Evolutionary conservation across 108 stramenopile genomes (phyloP).

Genomic region (Tribonema minus): DNA sequence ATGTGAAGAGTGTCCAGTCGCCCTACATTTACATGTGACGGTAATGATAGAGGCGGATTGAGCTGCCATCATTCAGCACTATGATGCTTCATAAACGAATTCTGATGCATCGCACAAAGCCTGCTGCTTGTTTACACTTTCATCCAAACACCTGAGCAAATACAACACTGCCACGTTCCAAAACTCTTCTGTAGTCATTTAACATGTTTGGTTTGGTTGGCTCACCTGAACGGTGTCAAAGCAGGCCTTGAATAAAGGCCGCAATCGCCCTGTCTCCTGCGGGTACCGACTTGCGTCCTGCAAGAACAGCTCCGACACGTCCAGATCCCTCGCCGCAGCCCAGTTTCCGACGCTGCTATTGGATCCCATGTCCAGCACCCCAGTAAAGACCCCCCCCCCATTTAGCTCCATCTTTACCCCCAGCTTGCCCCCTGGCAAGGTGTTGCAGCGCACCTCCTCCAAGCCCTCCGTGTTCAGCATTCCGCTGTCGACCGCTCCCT

Average conservation of each 20-base stretch:
- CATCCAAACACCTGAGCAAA: too few relatives aligned
- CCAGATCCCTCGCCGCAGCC: conserved; percentile 37
- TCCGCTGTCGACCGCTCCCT: conserved; percentile 35
- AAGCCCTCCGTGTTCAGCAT: conserved; percentile 17
- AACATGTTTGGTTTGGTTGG: too few relatives aligned
- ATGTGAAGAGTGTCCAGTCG: too few relatives aligned
- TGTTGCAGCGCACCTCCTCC: conserved; percentile 20
- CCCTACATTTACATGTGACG: too few relatives aligned
- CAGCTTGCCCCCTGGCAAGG: conserved; percentile 37
- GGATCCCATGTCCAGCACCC: conserved; percentile 32
- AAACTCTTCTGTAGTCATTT: too few relatives aligned
- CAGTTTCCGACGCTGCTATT: conserved; percentile 40
- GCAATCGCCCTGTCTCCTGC: conserved; percentile 30
- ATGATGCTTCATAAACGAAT: too few relatives aligned
- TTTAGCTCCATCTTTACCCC: conserved; percentile 44
- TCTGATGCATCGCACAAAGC: too few relatives aligned
- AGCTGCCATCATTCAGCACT: too few relatives aligned
- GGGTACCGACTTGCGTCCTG: conserved; percentile 31
- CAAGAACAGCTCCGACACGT: conserved; percentile 13
- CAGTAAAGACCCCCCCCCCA: conserved; percentile 7
- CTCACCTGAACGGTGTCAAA: conserved; percentile 35
- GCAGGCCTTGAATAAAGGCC: conserved; percentile 23
- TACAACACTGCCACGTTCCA: too few relatives aligned
- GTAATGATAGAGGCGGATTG: too few relatives aligned
- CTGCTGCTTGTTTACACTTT: too few relatives aligned